Base-by-base conservation (phyloP, 2,329 filamentous ascomycete genomes). In the Didymella sp. region DNA sequence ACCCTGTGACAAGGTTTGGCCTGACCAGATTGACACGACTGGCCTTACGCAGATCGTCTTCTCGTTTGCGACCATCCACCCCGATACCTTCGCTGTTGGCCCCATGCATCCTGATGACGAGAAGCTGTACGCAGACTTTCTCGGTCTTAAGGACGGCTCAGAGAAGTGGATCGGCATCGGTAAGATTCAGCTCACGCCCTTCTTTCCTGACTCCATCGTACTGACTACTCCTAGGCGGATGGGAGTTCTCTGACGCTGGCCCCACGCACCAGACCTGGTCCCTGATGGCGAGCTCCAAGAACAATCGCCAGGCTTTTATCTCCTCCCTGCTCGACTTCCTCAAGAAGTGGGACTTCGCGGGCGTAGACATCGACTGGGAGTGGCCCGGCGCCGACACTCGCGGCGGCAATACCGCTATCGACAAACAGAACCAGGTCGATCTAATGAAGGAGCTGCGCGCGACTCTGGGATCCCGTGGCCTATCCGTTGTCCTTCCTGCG, bases 331-430 rank as follows among this genome's bases (percentile, higher is more conserved):
- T 76, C 2, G 44, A 52, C 1, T 82, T 83, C 60, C 71, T 83
- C 64, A 28, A 62, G 1, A 73, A 67, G 6, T 81, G 80, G 60
- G 70, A 70, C 2, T 81, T 83, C 47, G 76, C 79, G 3, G 66
- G 68, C 1, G 68, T 81, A 2, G 79, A 83, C 47, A 61, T 83
- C n/a, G 78, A 82, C 58, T 83, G 80, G 80, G 77, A 78, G 3
- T 68, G 73, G 15, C 73, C 70, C 13, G 69, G 60, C 6, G 57
- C 64, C 3, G 30, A 56, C 13, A 77, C 79, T 25, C 70, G 78
- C 4, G 64, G 66, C 6, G 81, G 81, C 1, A 59, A 52, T 0
- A 28, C 66, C 0, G 71, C 67, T 2, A 54, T 49, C 12, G 80
- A 82, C 38, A 65, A 46, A 17, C 56, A 59, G 17, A 71, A 71